Evolutionary conservation across 2,329 filamentous ascomycete species (phyloP).

Genomic region (Zalaria sp.): DNA sequence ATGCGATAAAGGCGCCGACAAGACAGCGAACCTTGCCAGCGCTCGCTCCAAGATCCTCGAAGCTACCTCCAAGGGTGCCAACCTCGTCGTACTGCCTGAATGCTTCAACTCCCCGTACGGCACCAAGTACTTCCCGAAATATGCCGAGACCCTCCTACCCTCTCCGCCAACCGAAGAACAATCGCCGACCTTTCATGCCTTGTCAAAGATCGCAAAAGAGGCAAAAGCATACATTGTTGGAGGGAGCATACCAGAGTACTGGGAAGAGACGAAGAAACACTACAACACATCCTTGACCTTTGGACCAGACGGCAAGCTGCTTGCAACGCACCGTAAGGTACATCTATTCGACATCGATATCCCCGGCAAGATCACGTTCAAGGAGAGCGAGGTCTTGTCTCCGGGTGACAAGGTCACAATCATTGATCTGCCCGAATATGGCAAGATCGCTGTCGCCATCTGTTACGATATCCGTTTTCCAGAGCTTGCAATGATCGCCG

Average conservation of each 20-base stretch:
- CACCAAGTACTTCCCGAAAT: conserved; percentile 75
- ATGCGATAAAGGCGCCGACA: conserved; percentile 43
- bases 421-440: conserved; percentile 77
- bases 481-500: conserved; percentile 79
- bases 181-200: conserved; percentile 73
- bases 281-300: conserved; percentile 91
- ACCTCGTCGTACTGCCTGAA: conserved; percentile 84
- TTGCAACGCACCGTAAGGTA: conserved; percentile 85
- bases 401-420: conserved; percentile 77
- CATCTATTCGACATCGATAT: conserved; percentile 98
- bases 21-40: conserved; percentile 66
- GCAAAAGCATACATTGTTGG: conserved; percentile 72
- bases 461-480: conserved; percentile 98
- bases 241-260: conserved; percentile 81
- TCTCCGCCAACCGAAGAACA: conserved; percentile 56
- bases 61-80: conserved; percentile 61
- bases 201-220: conserved; percentile 66
- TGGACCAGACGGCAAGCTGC: conserved; percentile 57
- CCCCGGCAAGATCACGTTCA: conserved; percentile 83
- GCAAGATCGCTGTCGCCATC: conserved; percentile 75
- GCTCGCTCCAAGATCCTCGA: conserved; percentile 73
- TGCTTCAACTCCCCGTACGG: conserved; percentile 99
- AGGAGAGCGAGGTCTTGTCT: conserved; percentile 76
- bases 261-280: conserved; percentile 51
- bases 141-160: conserved; percentile 77